Percentiles rank a stretch among this genome's conserved stretches.
Evolutionary conservation across 2,329 filamentous ascomycete species (phyloP).

Genomic region (Diaporthe citrichinensis): DNA sequence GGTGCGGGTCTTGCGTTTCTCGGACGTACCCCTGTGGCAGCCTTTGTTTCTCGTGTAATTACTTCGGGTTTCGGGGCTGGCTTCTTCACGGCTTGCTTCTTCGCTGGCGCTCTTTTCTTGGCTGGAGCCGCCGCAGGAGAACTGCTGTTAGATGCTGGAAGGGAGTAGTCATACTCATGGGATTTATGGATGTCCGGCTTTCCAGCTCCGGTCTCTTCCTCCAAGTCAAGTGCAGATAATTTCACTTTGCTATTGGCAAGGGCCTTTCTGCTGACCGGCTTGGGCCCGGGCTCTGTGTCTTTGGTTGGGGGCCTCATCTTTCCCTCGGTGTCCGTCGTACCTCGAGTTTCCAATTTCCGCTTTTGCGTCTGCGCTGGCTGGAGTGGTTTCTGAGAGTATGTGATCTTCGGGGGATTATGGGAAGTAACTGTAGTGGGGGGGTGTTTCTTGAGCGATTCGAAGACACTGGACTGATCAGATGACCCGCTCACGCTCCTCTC

Average conservation of each 20-base stretch:
- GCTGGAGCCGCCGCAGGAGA: not conserved
- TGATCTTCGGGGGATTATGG: not conserved
- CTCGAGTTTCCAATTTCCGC: not conserved
- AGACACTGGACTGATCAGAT: not conserved
- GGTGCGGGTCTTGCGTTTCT: not conserved
- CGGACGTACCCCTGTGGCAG: not conserved
- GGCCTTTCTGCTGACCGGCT: not conserved
- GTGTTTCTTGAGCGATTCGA: not conserved
- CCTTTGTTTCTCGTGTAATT: not conserved
- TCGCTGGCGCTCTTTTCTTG: not conserved
- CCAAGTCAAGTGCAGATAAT: slow-evolving; percentile 12
- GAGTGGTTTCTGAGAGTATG: not conserved
- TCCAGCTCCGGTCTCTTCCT: not conserved
- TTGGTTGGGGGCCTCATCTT: no score
- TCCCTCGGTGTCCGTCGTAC: not conserved
- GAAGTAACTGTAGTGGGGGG: not conserved
- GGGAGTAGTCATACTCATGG: not conserved
- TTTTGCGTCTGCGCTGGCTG: not conserved
- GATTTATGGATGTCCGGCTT: not conserved
- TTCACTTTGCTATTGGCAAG: slow-evolving; percentile 20
- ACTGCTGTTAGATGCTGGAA: not conserved
- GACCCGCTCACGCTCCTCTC: not conserved
- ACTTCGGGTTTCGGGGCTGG: not conserved
- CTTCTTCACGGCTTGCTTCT: not conserved
- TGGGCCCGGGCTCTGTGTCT: not conserved